Conservation (phyloP, 140 eudicot genomes). For the Erigeron philadelphicus region DNA sequence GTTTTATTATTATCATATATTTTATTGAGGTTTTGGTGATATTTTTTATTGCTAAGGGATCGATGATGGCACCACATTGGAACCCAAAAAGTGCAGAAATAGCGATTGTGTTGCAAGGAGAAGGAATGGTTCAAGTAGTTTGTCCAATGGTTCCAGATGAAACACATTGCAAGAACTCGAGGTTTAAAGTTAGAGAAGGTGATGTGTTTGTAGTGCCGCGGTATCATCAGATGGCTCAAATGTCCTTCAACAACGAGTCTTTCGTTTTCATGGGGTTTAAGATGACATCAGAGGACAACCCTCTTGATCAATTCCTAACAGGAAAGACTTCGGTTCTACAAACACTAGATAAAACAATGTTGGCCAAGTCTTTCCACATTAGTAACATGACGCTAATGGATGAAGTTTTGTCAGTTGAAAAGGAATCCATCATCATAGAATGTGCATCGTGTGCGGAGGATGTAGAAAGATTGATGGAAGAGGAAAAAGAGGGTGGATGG, state of each 20-base stretch:
- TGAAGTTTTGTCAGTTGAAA: slow-evolving; percentile 34
- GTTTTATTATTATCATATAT: neutral
- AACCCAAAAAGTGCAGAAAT: slow-evolving; percentile 57
- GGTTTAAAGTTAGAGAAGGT: slow-evolving; percentile 61
- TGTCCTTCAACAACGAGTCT: slow-evolving; percentile 55
- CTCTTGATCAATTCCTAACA: slow-evolving; percentile 40
- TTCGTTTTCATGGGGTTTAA: slow-evolving; percentile 68
- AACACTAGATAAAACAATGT: slow-evolving; percentile 36
- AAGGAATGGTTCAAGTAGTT: slow-evolving; percentile 56
- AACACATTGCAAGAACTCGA: slow-evolving; percentile 36
- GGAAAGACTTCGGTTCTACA: slow-evolving; percentile 56
- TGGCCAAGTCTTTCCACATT: slow-evolving; percentile 48
- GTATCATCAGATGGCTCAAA: slow-evolving; percentile 61
- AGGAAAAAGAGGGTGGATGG: slow-evolving; percentile 27
- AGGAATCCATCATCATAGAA: slow-evolving; percentile 36
- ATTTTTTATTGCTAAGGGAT: slow-evolving; percentile 47
- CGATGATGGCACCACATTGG: slow-evolving; percentile 88
- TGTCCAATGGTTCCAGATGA: slow-evolving; percentile 38
- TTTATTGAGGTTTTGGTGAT: neutral
- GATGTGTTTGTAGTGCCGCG: slow-evolving; percentile 71
- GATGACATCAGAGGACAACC: slow-evolving; percentile 32
- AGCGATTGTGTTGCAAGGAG: slow-evolving; percentile 54
- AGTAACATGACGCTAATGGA: slow-evolving; percentile 34
- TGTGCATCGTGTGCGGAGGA: slow-evolving; percentile 78
- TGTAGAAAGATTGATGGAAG: slow-evolving; percentile 39